Evolutionary conservation across 352 stramenopile species (phyloP).

Genomic region (Aphanomyces astaci): DNA sequence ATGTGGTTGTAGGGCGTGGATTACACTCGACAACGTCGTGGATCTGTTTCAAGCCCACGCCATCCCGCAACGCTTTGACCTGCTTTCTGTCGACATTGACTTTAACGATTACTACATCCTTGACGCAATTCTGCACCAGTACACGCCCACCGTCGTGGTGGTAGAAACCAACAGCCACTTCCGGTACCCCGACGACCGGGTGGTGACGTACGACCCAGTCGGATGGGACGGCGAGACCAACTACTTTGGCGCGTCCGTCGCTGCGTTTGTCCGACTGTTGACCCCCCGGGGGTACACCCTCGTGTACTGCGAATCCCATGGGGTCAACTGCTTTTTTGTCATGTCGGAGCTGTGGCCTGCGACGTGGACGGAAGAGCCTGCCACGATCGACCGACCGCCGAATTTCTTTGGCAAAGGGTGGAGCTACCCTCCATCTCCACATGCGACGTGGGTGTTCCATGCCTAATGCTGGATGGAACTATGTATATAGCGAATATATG

Average conservation of each 20-base stretch:
- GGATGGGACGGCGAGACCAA: constrained; percentile 42
- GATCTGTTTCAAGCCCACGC: constrained; percentile 38
- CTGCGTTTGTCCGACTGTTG: constrained; percentile 30
- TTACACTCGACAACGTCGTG: constrained; percentile 59
- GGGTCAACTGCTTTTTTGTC: constrained; percentile 68
- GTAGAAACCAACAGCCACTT: constrained; percentile 63
- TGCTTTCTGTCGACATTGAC: constrained; percentile 63
- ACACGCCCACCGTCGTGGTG: constrained; percentile 48
- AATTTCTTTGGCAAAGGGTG: constrained; percentile 65
- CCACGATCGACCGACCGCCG: constrained; percentile 38
- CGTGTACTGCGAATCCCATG: constrained; percentile 71
- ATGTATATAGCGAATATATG: neutral
- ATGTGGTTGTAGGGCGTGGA: constrained; percentile 31
- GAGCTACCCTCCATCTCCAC: constrained; percentile 37
- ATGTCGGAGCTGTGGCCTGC: constrained; percentile 34
- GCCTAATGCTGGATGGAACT: neutral
- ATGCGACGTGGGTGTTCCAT: neutral
- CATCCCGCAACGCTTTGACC: constrained; percentile 42
- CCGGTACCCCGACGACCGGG: constrained; percentile 33
- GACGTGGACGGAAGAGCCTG: constrained; percentile 1
- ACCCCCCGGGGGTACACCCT: constrained; percentile 49
- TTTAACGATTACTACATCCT: constrained; percentile 76
- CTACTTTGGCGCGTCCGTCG: constrained; percentile 58
- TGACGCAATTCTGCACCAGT: constrained; percentile 38
- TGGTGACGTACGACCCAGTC: constrained; percentile 37